Base-by-base conservation (phyloP, 352 stramenopile genomes). In the Phytophthora sansomeana region DNA sequence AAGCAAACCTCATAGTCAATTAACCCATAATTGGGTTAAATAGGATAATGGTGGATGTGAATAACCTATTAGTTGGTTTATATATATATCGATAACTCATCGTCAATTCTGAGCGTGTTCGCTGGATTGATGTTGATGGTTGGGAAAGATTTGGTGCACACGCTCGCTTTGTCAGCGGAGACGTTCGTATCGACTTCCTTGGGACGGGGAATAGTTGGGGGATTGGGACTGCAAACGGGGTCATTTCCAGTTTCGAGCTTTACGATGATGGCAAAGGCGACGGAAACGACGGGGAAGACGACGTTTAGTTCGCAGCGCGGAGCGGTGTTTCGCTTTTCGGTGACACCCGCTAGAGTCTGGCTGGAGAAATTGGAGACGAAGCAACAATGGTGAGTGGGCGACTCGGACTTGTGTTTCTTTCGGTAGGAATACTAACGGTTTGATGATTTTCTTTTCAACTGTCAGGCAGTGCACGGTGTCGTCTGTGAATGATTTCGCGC, bases 401-500 rank as follows among this genome's bases (percentile, higher is more conserved):
- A 10, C n/a, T 30, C n/a, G 14, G 19, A 48, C 19, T 46, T 16
- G 19, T 48, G 8, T 48, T 48, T 26, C 11, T n/a, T 29, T 17
- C 13, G 35, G 3, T 24, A 24, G 21, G 21, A 24, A 24, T 24
- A 24, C 14, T 41, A 41, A 41, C 4, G 11, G 35, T 2, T 41
- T 5, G 5, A 19, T 14, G 11, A 19, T 5, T 41, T 5, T 17
- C 6, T 41, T 41, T 16, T 14, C 5, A 41, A 16, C 14, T 48
- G 16, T 13, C 55, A 76, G 68, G 68, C 56, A 70, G 48, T 73
- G 68, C 21, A 50, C 33, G 2, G 58, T 76, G 51, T 65, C 62
- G 14, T 74, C 63, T 35, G 59, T 52, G n/a, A 63, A 52, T 16
- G 69, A 77, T 11, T 77, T 74, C 33, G 63, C 69, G 8, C 36